Conservation (phyloP, 2,329 filamentous ascomycete species). For the Cercospora sesami region DNA sequence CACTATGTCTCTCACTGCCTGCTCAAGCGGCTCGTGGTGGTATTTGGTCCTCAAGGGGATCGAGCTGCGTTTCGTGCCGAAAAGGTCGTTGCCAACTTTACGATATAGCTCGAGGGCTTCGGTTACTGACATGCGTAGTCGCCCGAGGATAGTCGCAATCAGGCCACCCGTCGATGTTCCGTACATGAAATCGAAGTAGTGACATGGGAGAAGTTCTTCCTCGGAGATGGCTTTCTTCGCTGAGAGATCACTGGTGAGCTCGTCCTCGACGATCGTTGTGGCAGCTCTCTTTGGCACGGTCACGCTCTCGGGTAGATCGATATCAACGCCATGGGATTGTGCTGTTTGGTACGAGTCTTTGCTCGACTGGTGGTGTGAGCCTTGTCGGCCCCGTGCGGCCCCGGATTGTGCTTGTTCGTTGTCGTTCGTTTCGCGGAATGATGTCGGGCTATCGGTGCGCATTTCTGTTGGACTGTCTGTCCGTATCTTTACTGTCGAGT, state of each 20-base stretch:
- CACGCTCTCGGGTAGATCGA: constrained; percentile 12
- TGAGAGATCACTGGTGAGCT: constrained; percentile 26
- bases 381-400: constrained; percentile 20
- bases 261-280: constrained; percentile 23
- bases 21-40: constrained; percentile 51
- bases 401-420: constrained; percentile 24
- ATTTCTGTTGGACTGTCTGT: constrained; percentile 26
- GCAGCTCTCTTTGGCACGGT: constrained; percentile 21
- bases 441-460: constrained; percentile 27
- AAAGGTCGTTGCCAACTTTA: constrained; percentile 50
- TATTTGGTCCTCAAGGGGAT: constrained; percentile 53
- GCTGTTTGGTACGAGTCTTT: constrained; percentile 24
- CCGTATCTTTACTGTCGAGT: constrained; percentile 18
- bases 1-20: constrained; percentile 50
- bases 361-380: constrained; percentile 17
- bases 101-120: constrained; percentile 52
- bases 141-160: constrained; percentile 53
- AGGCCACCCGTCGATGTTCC: constrained; percentile 55
- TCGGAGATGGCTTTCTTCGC: constrained; percentile 40
- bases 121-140: constrained; percentile 52
- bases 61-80: constrained; percentile 47
- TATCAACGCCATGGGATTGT: constrained; percentile 22
- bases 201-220: constrained; percentile 50
- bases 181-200: constrained; percentile 58
- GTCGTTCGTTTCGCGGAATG: constrained; percentile 8